phyloP scores from a whole-genome alignment of 331 rosid genomes.

The Pyrus hybrid region DNA sequence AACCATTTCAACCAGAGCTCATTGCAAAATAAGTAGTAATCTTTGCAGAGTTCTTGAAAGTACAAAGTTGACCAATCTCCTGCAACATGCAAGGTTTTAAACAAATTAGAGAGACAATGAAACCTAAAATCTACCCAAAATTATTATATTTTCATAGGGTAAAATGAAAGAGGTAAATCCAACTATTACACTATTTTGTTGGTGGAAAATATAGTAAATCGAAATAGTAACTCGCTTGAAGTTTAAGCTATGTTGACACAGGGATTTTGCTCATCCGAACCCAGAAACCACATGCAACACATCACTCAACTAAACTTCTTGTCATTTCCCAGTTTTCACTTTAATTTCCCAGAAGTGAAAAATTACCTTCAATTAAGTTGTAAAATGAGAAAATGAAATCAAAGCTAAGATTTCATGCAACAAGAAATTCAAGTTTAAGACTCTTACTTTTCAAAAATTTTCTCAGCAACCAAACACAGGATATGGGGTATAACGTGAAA shows the following conservation, averaged over 20 bases:
- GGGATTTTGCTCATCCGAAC: background rate
- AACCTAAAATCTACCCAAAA: background rate
- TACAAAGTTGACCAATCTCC: background rate
- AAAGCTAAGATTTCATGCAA: background rate
- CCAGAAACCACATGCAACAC: background rate
- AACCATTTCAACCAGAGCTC: background rate
- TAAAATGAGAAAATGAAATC: background rate
- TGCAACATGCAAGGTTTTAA: constrained; percentile 7
- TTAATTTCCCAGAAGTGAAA: background rate
- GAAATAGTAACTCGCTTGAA: background rate
- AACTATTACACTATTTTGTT: too few relatives aligned
- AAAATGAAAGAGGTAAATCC: background rate
- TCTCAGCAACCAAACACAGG: background rate
- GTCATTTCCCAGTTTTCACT: background rate
- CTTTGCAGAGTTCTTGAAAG: background rate
- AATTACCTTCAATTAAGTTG: background rate
- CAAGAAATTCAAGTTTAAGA: background rate
- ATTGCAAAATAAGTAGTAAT: background rate
- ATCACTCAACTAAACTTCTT: background rate
- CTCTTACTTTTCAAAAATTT: background rate
- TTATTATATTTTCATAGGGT: background rate
- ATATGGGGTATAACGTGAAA: background rate
- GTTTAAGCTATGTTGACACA: background rate
- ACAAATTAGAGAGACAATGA: background rate
- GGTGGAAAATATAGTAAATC: background rate